Evolutionary conservation across 768 basidiomycete genomes (phyloP).

Genomic region (Rhizopogon roseolus): DNA sequence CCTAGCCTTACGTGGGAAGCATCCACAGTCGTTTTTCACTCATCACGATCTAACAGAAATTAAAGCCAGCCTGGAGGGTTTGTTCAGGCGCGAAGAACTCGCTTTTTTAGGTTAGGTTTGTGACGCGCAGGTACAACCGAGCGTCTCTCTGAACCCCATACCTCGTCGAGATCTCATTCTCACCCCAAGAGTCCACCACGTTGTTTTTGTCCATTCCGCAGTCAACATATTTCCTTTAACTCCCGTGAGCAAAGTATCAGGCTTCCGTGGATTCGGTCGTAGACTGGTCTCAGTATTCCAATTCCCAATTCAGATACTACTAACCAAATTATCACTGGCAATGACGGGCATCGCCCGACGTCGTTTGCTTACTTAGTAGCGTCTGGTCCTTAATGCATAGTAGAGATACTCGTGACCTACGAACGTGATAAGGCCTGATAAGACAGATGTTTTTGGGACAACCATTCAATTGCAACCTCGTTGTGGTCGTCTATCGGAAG

Average conservation of each 20-base stretch:
- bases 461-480: not conserved
- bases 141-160: not conserved
- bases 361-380: no score
- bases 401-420: not conserved
- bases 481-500: not conserved
- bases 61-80: slow-evolving; percentile 23
- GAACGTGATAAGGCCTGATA: not conserved
- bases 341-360: no score
- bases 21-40: not conserved
- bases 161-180: not conserved
- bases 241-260: no score
- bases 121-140: not conserved
- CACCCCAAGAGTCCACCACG: not conserved
- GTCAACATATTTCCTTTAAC: not conserved
- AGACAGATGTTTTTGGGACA: not conserved
- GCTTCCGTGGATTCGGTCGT: not conserved
- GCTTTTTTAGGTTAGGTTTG: slow-evolving; percentile 1
- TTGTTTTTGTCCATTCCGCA: not conserved
- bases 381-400: no score
- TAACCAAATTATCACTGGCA: not conserved
- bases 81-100: slow-evolving; percentile 13
- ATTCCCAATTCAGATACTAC: not conserved
- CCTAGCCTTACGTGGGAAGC: slow-evolving; percentile 23
- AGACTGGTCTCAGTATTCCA: not conserved
- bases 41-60: slow-evolving; percentile 16